Percentiles rank a stretch among this genome's conserved stretches.
Evolutionary conservation across 2,329 filamentous ascomycete genomes (phyloP).

Genomic region (Colletotrichum salicis): DNA sequence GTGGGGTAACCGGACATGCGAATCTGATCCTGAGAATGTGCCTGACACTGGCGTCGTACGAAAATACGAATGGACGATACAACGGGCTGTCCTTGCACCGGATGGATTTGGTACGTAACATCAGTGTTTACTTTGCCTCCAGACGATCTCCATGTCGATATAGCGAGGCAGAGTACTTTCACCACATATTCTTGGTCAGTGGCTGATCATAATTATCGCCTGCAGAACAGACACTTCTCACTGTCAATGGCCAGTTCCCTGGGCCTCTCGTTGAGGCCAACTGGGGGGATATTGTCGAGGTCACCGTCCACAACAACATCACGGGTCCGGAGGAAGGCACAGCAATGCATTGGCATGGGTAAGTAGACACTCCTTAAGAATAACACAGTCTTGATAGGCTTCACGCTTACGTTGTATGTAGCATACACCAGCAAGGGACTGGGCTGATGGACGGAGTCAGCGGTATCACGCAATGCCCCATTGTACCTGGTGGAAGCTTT

Average conservation of each 20-base stretch:
- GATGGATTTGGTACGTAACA: slow-evolving; percentile 27
- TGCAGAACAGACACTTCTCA: slow-evolving; percentile 21
- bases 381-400: no score
- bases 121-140: not conserved
- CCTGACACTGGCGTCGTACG: slow-evolving; percentile 28
- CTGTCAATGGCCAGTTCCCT: slow-evolving; percentile 25
- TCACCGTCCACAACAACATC: slow-evolving; percentile 33
- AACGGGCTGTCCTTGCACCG: slow-evolving; percentile 15
- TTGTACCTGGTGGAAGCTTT: slow-evolving; percentile 60
- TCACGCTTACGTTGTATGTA: not conserved
- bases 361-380: not conserved
- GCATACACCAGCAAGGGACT: slow-evolving; percentile 28
- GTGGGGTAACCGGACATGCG: slow-evolving; percentile 20
- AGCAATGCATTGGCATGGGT: slow-evolving; percentile 34
- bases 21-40: slow-evolving; percentile 25
- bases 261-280: slow-evolving; percentile 29
- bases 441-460: slow-evolving; percentile 62
- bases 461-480: slow-evolving; percentile 59
- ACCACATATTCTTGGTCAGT: not conserved
- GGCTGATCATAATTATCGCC: not conserved
- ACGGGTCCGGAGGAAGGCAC: slow-evolving; percentile 32
- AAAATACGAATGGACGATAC: slow-evolving; percentile 30
- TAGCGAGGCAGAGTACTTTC: no score
- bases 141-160: not conserved
- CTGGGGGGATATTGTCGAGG: slow-evolving; percentile 26